Conservation (phyloP, 495 filamentous ascomycete species). For the Durotheca rogersii region DNA sequence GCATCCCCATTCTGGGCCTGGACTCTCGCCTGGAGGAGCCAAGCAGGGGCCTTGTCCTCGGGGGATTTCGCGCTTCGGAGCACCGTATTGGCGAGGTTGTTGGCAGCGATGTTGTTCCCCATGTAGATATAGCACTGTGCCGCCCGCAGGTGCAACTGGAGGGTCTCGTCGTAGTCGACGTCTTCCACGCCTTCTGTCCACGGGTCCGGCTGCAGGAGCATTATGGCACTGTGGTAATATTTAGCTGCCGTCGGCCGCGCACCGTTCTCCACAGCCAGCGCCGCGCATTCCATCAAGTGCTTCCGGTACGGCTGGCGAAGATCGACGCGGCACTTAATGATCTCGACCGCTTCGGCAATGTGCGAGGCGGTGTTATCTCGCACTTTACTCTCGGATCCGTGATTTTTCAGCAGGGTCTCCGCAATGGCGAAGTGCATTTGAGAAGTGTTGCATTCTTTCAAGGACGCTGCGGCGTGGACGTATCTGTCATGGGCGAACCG, state of each 20-base stretch:
- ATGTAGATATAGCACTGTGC: constrained; percentile 83
- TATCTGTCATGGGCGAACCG: constrained; percentile 85
- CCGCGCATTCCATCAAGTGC: constrained; percentile 72
- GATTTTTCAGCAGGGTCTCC: constrained; percentile 71
- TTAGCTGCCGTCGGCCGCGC: constrained; percentile 74
- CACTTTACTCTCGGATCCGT: constrained; percentile 53
- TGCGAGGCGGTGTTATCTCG: constrained; percentile 74
- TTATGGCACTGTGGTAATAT: constrained; percentile 73
- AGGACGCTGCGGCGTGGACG: constrained; percentile 66
- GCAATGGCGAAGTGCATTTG: constrained; percentile 90
- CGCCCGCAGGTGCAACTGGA: constrained; percentile 68
- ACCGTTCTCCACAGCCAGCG: constrained; percentile 73
- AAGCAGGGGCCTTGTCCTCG: constrained; percentile 75
- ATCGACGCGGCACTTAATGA: constrained; percentile 64
- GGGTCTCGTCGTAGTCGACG: constrained; percentile 80
- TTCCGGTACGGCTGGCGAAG: constrained; percentile 66
- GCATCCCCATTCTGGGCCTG: constrained; percentile 71
- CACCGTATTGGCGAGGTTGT: constrained; percentile 61
- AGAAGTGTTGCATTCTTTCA: constrained; percentile 67
- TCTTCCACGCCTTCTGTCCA: constrained; percentile 73
- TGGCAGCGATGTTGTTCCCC: constrained; percentile 63
- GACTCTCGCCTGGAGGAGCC: constrained; percentile 75
- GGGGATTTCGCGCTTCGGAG: constrained; percentile 64
- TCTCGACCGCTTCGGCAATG: constrained; percentile 68
- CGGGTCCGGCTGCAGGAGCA: constrained; percentile 72